A percentile compares a stretch with the other conserved stretches of the same genome.
These are phyloP conservation scores for Lophiotrema nucula DNA, from an alignment of 495 filamentous ascomycete genomes.

Conservation along the genomic window DNA sequence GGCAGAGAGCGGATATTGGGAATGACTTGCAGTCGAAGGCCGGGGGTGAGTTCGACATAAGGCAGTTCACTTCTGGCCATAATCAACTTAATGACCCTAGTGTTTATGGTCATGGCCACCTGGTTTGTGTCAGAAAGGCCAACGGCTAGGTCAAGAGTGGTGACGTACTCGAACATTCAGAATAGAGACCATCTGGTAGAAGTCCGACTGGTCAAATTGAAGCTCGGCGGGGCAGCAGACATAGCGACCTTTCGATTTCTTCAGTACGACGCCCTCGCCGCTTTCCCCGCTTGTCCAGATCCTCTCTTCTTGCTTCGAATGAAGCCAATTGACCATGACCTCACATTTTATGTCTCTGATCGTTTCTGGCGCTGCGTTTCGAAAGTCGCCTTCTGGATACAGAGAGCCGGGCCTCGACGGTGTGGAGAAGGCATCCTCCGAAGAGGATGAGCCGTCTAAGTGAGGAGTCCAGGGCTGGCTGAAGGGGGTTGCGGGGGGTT, in stretches of 20 bases:
- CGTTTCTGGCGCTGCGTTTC: slow-evolving; percentile 43
- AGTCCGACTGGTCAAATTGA: slow-evolving; percentile 45
- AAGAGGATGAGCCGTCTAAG: not conserved
- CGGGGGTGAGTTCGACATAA: slow-evolving; percentile 56
- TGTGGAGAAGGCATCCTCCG: not conserved
- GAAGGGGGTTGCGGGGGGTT: too few species aligned
- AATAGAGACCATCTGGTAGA: slow-evolving; percentile 51
- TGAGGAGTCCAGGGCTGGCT: too few species aligned
- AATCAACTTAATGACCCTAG: slow-evolving; percentile 56
- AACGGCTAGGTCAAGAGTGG: not conserved
- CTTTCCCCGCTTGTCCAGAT: slow-evolving; percentile 56
- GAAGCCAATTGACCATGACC: slow-evolving; percentile 62
- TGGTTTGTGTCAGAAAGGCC: slow-evolving; percentile 35
- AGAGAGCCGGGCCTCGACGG: slow-evolving; percentile 36
- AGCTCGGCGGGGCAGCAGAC: slow-evolving; percentile 57
- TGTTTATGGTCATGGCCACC: slow-evolving; percentile 61
- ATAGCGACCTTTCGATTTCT: slow-evolving; percentile 54
- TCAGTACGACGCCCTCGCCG: slow-evolving; percentile 62
- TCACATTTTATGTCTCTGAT: slow-evolving; percentile 55
- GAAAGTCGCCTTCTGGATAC: slow-evolving; percentile 49
- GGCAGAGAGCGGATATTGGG: slow-evolving; percentile 55
- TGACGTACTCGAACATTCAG: slow-evolving; percentile 57
- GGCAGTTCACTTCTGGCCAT: slow-evolving; percentile 46
- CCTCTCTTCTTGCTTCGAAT: slow-evolving; percentile 57
- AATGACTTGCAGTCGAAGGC: slow-evolving; percentile 61